phyloP scores from a whole-genome alignment of 2,329 filamentous ascomycete species.

The Penicillium sp. region DNA sequence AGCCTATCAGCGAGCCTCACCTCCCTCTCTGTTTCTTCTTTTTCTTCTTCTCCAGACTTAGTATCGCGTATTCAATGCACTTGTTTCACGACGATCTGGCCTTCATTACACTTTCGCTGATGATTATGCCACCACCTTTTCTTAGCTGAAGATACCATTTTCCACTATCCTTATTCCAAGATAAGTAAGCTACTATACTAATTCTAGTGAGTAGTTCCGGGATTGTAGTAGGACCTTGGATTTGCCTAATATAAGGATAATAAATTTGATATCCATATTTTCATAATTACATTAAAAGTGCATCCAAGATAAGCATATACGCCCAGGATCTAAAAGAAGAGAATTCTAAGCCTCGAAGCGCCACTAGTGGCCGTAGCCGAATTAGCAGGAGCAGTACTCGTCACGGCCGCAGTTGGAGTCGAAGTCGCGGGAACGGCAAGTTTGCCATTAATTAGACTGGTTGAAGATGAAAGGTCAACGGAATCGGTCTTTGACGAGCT shows the following conservation, averaged over 20 bases:
- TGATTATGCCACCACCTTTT: background rate
- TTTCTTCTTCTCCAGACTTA: too few relatives aligned
- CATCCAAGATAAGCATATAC: background rate
- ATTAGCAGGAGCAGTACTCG: constrained; percentile 8
- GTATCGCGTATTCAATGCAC: too few relatives aligned
- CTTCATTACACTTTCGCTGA: too few relatives aligned
- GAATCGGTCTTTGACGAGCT: constrained; percentile 14
- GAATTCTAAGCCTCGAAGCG: constrained; percentile 17
- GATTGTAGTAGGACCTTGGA: too few relatives aligned
- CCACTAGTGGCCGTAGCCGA: constrained; percentile 23
- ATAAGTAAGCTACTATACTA: too few relatives aligned
- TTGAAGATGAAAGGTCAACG: constrained; percentile 5
- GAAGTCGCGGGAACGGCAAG: constrained; percentile 3
- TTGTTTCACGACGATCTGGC: too few relatives aligned
- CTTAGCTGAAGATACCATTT: background rate
- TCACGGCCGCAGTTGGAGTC: constrained; percentile 5
- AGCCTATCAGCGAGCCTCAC: too few relatives aligned
- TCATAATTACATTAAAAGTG: background rate
- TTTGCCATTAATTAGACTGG: constrained; percentile 9
- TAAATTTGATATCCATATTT: background rate
- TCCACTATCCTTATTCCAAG: background rate
- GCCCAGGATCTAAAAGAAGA: constrained; percentile 6
- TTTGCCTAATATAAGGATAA: too few relatives aligned
- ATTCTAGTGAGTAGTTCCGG: too few relatives aligned
- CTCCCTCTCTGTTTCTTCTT: too few relatives aligned